Evolutionary conservation across 2,329 filamentous ascomycete genomes (phyloP), one percentile per base, ranked within the genome.

Genomic region (Diaporthe velutina): DNA sequence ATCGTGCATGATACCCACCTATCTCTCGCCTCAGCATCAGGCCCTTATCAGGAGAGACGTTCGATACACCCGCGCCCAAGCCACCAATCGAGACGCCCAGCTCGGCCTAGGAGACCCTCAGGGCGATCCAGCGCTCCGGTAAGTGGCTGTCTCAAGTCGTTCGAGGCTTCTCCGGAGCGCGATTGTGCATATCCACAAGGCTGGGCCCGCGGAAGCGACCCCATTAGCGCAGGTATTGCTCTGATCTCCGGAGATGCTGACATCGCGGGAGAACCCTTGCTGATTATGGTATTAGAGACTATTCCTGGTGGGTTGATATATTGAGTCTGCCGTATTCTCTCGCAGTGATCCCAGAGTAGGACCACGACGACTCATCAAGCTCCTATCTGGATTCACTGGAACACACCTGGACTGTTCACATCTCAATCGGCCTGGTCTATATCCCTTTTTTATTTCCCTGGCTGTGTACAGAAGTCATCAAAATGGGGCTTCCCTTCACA

Each of bases 401-500:
- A 45, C 33, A 68, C 64, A 54, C n/a, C 33, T 40, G 33, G 64
- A 40, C 13, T 68, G 3, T 68, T 54, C 19, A 38, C 35, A 3
- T 13, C 9, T 54, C n/a, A 35, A 17, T 52, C 40, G 2, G 40
- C 38, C 13, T 25, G 33, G 35, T 9, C 35, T n/a, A 25, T n/a
- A n/a, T n/a, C n/a, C n/a, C n/a, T 15, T 40, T 35, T 42, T 7
- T 19, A 15, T 22, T 28, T 15, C 25, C 13, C 40, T 3, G 4
- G 33, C 4, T 42, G 40, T 54, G 57, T 17, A 30, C 57, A 33
- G 19, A 42, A 12, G 9, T 30, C 1, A 25, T 35, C 74, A 77
- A 55, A 68, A 83, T 83, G 81, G 79, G 77, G 22, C 67, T 79
- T 75, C 77, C 73, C 35, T 82, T 85, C 82, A 82, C 81, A 77